A percentile compares a stretch with the other conserved stretches of the same genome.
Evolutionary conservation across 2,329 filamentous ascomycete species (phyloP).

Genomic region (Rutstroemia sp.): DNA sequence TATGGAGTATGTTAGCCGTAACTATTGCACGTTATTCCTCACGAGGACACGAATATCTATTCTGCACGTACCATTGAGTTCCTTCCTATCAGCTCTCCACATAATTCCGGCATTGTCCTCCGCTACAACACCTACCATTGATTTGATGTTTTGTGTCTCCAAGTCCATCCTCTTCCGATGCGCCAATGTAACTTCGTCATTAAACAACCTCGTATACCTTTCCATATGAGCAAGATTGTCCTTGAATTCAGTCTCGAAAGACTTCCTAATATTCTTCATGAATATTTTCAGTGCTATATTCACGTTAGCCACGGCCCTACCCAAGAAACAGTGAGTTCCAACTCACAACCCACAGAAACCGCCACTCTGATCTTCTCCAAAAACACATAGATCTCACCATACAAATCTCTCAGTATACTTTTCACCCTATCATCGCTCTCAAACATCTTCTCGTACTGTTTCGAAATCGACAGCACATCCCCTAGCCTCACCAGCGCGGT

Average conservation of each 20-base stretch:
- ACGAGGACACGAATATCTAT: too few species aligned
- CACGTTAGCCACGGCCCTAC: not conserved
- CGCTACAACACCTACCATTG: not conserved
- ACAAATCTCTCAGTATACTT: not conserved
- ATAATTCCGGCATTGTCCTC: not conserved
- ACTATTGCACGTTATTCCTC: too few species aligned
- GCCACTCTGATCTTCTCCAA: slow-evolving; percentile 1
- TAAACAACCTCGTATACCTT: slow-evolving; percentile 5
- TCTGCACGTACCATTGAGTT: not conserved
- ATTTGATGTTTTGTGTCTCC: slow-evolving; percentile 1
- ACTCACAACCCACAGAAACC: slow-evolving; percentile 1
- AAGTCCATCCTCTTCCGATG: not conserved
- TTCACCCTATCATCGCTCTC: not conserved
- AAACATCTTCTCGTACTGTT: slow-evolving; percentile 7
- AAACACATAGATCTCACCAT: slow-evolving; percentile 5
- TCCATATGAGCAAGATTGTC: slow-evolving; percentile 6
- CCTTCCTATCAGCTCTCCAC: not conserved
- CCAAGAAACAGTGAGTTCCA: not conserved
- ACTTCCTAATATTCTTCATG: slow-evolving; percentile 1
- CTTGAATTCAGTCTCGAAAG: slow-evolving; percentile 3
- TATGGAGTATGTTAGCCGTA: not conserved
- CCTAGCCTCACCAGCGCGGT: slow-evolving; percentile 4
- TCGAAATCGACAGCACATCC: slow-evolving; percentile 1
- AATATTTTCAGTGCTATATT: slow-evolving; percentile 1
- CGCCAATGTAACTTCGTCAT: slow-evolving; percentile 7